Evolutionary conservation across 202 grass and related monocot genomes (phyloP), one percentile per base, ranked within the genome.

Genomic region (Panicum virgatum): DNA sequence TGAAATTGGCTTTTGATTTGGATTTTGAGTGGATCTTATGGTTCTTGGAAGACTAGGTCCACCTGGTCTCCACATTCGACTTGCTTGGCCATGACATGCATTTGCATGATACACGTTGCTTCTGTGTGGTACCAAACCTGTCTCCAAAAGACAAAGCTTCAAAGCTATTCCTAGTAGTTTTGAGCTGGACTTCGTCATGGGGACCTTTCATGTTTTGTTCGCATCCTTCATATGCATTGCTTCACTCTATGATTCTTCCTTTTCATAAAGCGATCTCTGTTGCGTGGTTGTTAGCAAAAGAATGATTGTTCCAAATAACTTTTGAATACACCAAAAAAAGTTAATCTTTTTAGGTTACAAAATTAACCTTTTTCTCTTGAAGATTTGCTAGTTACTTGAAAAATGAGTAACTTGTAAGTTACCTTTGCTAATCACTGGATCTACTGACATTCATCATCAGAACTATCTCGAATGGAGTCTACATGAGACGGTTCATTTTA

Each of bases 61-160:
- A 50, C 61, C 29, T 48, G 39, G 34, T 38, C 39, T 34, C 40
- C 51, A 11, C 0, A 37, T 10, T 37, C n/a, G 16, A 39, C 12
- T 60, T 58, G 25, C 34, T 56, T 85, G 30, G 39, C 47, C 4
- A 38, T 19, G 54, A 11, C 20, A 66, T 40, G 23, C 47, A 50
- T 36, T n/a, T 57, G 75, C 46, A 73, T 64, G 83, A 25, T 78
- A 19, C 51, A 36, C 40, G 66, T 83, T 90, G 66, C 79, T 68
- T 79, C 47, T 19, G 19, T 38, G 39, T 23, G 72, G 43, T 39
- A 77, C 66, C 66, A 77, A 77, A 5, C 18, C 6, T 47, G 58
- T 60, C 23, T 47, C 62, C 20, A 7, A 50, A 72, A 36, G 47
- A 12, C 34, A 62, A 82, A 16, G 23, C 78, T 89, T 60, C 1